Evolutionary conservation across 495 filamentous ascomycete species (phyloP).

Genomic region (Daldinia childiae): DNA sequence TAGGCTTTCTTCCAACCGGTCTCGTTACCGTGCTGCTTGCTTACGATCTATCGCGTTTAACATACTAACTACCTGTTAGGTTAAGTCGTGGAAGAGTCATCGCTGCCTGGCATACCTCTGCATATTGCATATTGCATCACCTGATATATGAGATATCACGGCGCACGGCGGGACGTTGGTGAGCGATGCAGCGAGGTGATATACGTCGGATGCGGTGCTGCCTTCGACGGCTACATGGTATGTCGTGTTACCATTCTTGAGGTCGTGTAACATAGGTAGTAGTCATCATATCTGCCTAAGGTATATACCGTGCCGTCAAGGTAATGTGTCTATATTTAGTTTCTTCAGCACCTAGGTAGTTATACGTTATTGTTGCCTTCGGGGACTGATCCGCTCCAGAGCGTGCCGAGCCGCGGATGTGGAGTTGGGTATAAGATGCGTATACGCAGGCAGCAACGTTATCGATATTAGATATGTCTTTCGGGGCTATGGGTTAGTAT

Average conservation of each 20-base stretch:
- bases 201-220: not conserved
- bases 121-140: not conserved
- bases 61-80: no score
- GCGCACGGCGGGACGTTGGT: not conserved
- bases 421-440: not conserved
- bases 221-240: not conserved
- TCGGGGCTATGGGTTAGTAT: no score
- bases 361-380: not conserved
- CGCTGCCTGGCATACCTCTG: not conserved
- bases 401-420: not conserved
- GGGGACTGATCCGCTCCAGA: not conserved
- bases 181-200: not conserved
- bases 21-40: no score
- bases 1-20: no score
- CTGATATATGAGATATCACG: conserved; percentile 1
- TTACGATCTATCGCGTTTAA: no score
- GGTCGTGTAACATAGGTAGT: not conserved
- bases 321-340: no score
- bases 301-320: not conserved
- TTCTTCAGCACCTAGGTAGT: no score
- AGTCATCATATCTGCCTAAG: not conserved
- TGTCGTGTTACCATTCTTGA: not conserved
- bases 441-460: not conserved
- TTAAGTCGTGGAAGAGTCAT: not conserved
- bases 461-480: not conserved